These are phyloP conservation scores for Petunia axillaris DNA, from an alignment of 257 asterid species.

Conservation along the genomic window DNA sequence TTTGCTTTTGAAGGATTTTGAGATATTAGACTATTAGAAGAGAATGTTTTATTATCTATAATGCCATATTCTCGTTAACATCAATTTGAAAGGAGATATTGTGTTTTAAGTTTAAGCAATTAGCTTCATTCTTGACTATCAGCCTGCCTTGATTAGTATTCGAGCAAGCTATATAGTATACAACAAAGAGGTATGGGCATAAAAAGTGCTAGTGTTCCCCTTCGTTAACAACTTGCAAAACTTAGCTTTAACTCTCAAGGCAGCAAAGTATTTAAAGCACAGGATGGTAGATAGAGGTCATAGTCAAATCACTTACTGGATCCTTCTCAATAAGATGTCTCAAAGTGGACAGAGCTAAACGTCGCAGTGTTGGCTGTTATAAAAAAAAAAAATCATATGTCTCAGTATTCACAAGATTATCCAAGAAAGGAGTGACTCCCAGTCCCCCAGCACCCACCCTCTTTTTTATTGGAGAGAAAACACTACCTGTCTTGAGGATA, in stretches of 20 bases:
- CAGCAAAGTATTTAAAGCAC: slow-evolving; percentile 26
- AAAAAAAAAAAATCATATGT: slow-evolving; percentile 34
- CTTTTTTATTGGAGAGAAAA: slow-evolving; percentile 13
- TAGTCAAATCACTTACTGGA: slow-evolving; percentile 69
- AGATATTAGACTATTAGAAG: not conserved
- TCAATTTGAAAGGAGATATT: not conserved
- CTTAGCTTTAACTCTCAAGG: not conserved
- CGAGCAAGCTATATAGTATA: not conserved
- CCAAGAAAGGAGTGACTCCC: not conserved
- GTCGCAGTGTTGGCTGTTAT: slow-evolving; percentile 89
- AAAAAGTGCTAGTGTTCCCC: not conserved
- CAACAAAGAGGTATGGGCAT: slow-evolving; percentile 13
- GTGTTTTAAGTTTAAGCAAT: not conserved
- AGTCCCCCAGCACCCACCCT: not conserved
- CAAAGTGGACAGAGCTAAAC: slow-evolving; percentile 89
- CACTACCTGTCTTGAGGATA: slow-evolving; percentile 89
- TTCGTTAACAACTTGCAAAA: not conserved
- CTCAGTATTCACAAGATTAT: slow-evolving; percentile 29
- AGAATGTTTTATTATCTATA: not conserved
- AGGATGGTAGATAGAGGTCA: slow-evolving; percentile 25
- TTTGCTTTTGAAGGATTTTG: not conserved
- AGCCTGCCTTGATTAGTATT: slow-evolving; percentile 8
- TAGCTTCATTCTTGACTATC: not conserved
- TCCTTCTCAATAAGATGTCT: slow-evolving; percentile 98
- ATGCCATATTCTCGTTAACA: slow-evolving; percentile 4